Percentiles rank a stretch among this genome's conserved stretches.
These are phyloP conservation scores for Lecanicillium sp. DNA, from an alignment of 2,329 filamentous ascomycete genomes.

Conservation along the genomic window DNA sequence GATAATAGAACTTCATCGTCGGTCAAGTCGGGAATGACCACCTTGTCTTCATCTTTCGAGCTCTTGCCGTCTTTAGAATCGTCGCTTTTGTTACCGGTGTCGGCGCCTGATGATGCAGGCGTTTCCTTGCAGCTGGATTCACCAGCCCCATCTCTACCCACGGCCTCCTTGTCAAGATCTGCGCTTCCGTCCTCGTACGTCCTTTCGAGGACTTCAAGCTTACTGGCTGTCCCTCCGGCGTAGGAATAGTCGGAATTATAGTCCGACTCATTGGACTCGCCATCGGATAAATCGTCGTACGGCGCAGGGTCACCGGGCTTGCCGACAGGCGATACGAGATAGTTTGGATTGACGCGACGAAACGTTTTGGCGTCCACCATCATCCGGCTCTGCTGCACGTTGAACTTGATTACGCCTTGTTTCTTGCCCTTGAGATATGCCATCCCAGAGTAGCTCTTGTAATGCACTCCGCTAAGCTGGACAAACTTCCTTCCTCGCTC, in stretches of 20 bases:
- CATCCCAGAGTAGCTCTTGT: slow-evolving; percentile 75
- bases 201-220: slow-evolving; percentile 42
- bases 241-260: slow-evolving; percentile 33
- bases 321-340: slow-evolving; percentile 66
- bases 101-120: slow-evolving; percentile 1
- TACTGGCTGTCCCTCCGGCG: slow-evolving; percentile 32
- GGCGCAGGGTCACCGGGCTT: slow-evolving; percentile 57
- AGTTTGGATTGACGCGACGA: slow-evolving; percentile 79
- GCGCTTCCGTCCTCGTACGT: slow-evolving; percentile 33
- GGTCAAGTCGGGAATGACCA: slow-evolving; percentile 48
- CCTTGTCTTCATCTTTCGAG: slow-evolving; percentile 13
- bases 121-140: slow-evolving; percentile 6
- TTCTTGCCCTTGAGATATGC: slow-evolving; percentile 80
- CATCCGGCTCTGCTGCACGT: slow-evolving; percentile 76
- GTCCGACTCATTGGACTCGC: slow-evolving; percentile 23
- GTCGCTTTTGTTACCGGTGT: background rate
- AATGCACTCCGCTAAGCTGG: slow-evolving; percentile 71
- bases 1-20: slow-evolving; percentile 81
- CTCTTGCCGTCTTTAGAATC: slow-evolving; percentile 11
- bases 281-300: slow-evolving; percentile 38
- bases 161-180: slow-evolving; percentile 5
- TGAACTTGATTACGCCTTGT: slow-evolving; percentile 51
- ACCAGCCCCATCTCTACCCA: slow-evolving; percentile 10
- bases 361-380: slow-evolving; percentile 85
- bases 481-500: slow-evolving; percentile 82